Evolutionary conservation across 352 stramenopile species (phyloP), one percentile per base, ranked within the genome.

Genomic region (Phytopythium chamaehyphon): DNA sequence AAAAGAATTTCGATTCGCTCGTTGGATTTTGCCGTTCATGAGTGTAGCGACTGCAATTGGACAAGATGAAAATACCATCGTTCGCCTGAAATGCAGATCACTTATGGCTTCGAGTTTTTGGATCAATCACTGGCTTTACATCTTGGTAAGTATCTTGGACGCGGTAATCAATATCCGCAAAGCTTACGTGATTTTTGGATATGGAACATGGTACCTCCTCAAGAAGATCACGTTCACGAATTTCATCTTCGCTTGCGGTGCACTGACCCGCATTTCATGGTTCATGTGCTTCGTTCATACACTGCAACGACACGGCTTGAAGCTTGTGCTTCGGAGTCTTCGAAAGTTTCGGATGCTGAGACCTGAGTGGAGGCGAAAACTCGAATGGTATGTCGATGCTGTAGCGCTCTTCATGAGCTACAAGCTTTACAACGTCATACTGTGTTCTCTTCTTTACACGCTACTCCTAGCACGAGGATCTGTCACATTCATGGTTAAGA

Each of bases 111-210:
- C 64, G 40, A 59, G 74, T 42, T 12, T 71, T 12, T 78, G 68
- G 68, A 65, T 73, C 54, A 74, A 74, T 47, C 54, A 78, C 46
- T 74, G 68, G 68, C 37, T 77, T 14, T 74, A 74, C 55, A 69
- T 77, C 31, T 18, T 26, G 11, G 37, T 74, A 1, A 77, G 64
- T 44, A 67, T 73, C 22, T 16, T 66, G 1, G 68, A 74, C 38
- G 39, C 64, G 12, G 24, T 72, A 14, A 31, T 52, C 12, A 69
- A 63, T 31, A 47, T 66, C 3, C 57, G 62, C 12, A 57, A 56
- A 33, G 72, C 51, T 0, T 77, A 77, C 40, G 56, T 70, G 16
- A 40, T 72, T n/a, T 52, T 65, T 8, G 24, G 68, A 18, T 62
- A 65, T 44, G 68, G 57, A 35, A 62, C 61, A 6, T 74, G 54